Conservation (phyloP, 768 basidiomycete species). For the Leccinum aurantiacum region DNA sequence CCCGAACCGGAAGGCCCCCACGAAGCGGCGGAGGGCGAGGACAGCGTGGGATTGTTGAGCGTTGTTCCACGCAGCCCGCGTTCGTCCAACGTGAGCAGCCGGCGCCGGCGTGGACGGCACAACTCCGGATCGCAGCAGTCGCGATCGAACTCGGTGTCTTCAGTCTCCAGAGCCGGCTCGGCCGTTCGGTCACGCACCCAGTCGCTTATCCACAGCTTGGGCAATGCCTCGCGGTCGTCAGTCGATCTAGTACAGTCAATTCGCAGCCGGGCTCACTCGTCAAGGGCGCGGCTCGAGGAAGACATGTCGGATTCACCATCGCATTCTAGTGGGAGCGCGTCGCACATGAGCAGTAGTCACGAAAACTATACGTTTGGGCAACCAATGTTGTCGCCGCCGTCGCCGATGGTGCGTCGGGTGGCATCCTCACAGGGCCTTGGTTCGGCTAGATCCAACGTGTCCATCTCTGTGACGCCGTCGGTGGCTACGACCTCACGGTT, state of each 20-base stretch:
- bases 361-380: conserved; percentile 81
- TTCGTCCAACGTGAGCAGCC: conserved; percentile 38
- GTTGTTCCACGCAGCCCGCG: conserved; percentile 52
- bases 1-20: conserved; percentile 53
- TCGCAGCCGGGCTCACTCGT: conserved; percentile 61
- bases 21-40: conserved; percentile 63
- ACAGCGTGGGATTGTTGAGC: conserved; percentile 57
- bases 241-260: conserved; percentile 53
- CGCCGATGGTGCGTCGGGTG: conserved; percentile 9
- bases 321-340: conserved; percentile 45
- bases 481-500: conserved; percentile 25
- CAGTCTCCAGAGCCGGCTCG: conserved; percentile 47
- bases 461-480: conserved; percentile 25
- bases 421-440: conserved; percentile 22
- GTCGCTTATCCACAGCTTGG: conserved; percentile 64
- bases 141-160: conserved; percentile 30
- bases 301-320: conserved; percentile 41
- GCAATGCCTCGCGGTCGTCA: conserved; percentile 60
- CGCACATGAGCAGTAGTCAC: conserved; percentile 41
- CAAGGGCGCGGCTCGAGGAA: conserved; percentile 67
- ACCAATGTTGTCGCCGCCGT: conserved; percentile 38
- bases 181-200: conserved; percentile 62
- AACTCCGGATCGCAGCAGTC: conserved; percentile 38
- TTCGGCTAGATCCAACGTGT: conserved; percentile 17
- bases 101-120: conserved; percentile 32